These are phyloP conservation scores for Xylaria acuta DNA, from an alignment of 495 filamentous ascomycete species.

Conservation along the genomic window DNA sequence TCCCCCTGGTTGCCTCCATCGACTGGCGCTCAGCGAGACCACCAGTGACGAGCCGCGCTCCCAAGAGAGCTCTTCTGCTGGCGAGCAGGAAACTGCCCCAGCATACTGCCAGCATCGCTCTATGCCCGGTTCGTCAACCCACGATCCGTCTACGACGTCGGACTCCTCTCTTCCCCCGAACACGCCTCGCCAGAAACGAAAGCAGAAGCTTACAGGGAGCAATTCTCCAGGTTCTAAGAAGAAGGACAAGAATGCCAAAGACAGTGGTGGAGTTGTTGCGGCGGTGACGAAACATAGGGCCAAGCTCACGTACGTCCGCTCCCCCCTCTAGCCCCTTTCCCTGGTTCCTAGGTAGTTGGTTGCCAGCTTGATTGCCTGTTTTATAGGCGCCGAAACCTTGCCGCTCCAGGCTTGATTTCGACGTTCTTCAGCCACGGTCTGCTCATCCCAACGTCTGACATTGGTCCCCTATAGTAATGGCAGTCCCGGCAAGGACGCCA, in stretches of 20 bases:
- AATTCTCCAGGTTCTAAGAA: conserved; percentile 52
- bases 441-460: conserved; percentile 19
- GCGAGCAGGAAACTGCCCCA: conserved; percentile 50
- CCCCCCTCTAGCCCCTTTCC: neutral
- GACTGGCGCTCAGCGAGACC: conserved; percentile 27
- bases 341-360: neutral
- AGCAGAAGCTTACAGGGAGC: conserved; percentile 40
- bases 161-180: conserved; percentile 38
- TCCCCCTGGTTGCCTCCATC: neutral
- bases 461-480: conserved; percentile 39
- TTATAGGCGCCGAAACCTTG: conserved; percentile 5
- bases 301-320: conserved; percentile 54
- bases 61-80: conserved; percentile 40
- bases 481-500: conserved; percentile 41
- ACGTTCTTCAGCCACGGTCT: neutral
- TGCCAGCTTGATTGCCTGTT: neutral
- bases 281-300: conserved; percentile 59
- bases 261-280: conserved; percentile 56
- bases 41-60: conserved; percentile 34
- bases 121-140: conserved; percentile 55
- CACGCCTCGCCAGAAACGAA: conserved; percentile 38
- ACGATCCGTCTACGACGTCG: conserved; percentile 40
- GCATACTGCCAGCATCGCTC: conserved; percentile 42
- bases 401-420: neutral
- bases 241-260: conserved; percentile 60